These are phyloP conservation scores for Nyssa sinensis DNA, from an alignment of 148 eudicot species.

Conservation along the genomic window DNA sequence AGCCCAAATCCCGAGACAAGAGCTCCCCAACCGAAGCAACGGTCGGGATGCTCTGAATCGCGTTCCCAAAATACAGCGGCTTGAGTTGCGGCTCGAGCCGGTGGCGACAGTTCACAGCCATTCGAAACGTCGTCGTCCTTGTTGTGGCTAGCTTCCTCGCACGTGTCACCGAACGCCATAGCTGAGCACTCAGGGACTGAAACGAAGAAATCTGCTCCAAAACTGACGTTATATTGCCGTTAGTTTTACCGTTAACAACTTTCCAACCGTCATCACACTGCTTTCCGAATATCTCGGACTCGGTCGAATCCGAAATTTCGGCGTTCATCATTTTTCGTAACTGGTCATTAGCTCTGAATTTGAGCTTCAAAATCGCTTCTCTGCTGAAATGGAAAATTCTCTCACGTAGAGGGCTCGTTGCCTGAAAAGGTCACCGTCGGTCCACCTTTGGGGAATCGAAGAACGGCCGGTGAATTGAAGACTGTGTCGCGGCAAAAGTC, in stretches of 20 bases:
- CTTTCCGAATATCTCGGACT: constrained; percentile 24
- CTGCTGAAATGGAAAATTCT: constrained; percentile 63
- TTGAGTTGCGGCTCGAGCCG: constrained; percentile 54
- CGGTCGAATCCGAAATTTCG: neutral
- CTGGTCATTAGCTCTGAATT: constrained; percentile 44
- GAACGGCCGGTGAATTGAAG: constrained; percentile 45
- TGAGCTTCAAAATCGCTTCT: constrained; percentile 40
- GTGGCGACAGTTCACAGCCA: constrained; percentile 55
- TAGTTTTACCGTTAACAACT: constrained; percentile 11
- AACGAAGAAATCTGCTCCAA: constrained; percentile 52
- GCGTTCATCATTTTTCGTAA: constrained; percentile 1
- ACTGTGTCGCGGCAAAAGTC: constrained; percentile 41
- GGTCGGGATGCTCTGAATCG: constrained; percentile 56
- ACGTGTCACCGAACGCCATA: constrained; percentile 71
- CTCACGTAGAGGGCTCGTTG: constrained; percentile 51
- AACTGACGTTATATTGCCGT: constrained; percentile 20
- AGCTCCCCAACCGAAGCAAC: constrained; percentile 41
- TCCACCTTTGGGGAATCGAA: constrained; percentile 41
- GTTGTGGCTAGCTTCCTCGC: constrained; percentile 33
- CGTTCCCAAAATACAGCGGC: constrained; percentile 61
- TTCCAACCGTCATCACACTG: constrained; percentile 22
- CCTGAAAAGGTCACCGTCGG: constrained; percentile 52
- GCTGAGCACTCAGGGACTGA: constrained; percentile 55
- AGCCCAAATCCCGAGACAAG: constrained; percentile 37
- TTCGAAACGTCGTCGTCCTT: constrained; percentile 51